These are phyloP conservation scores for Lasiosphaeria miniovina DNA, from an alignment of 495 filamentous ascomycete species.

Conservation along the genomic window DNA sequence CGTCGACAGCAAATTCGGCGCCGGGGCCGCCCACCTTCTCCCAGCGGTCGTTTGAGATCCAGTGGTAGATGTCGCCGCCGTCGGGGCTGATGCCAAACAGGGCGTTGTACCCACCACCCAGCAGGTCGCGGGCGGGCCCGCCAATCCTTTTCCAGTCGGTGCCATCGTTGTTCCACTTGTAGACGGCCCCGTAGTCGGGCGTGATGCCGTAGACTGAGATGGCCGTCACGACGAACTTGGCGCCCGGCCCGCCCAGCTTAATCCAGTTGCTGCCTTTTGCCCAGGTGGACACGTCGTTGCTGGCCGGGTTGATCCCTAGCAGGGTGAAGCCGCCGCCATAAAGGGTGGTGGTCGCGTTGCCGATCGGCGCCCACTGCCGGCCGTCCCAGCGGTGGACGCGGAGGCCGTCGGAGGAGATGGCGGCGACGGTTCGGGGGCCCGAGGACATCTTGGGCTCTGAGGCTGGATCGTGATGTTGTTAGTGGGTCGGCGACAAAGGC, in stretches of 20 bases:
- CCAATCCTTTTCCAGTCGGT: neutral
- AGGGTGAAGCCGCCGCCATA: neutral
- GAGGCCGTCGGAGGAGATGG: neutral
- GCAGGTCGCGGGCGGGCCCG: neutral
- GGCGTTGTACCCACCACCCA: neutral
- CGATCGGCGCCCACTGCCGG: neutral
- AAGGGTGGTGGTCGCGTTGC: neutral
- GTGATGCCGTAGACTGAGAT: neutral
- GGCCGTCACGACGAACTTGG: neutral
- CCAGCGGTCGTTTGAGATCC: neutral
- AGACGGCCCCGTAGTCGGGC: neutral
- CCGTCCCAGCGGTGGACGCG: neutral
- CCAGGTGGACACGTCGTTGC: neutral
- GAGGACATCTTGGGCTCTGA: no score
- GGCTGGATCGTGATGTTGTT: no score
- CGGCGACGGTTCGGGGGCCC: neutral
- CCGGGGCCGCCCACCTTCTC: neutral
- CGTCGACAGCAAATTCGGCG: neutral
- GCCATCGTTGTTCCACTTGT: neutral
- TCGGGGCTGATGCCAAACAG: neutral
- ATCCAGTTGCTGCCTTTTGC: neutral
- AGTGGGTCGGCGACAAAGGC: no score
- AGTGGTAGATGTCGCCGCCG: neutral
- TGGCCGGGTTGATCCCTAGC: neutral
- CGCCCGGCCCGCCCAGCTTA: neutral